Conservation (phyloP, 805 yeast genomes). For the Teunomyces funiuensis region DNA sequence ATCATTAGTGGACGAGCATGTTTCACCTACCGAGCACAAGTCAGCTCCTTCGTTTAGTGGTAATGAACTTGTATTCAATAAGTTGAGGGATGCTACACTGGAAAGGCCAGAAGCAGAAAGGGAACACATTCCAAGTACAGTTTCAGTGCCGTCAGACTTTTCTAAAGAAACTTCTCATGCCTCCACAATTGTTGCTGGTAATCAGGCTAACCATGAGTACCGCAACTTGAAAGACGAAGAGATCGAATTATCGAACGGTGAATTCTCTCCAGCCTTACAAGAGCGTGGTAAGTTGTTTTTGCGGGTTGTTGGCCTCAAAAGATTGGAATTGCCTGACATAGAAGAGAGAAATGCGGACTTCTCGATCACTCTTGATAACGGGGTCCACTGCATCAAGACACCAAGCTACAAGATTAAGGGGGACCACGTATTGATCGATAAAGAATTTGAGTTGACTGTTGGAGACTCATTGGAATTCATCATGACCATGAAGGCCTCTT, state of each 20-base stretch:
- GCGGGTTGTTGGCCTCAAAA: conserved; percentile 46
- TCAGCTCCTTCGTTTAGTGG: neutral
- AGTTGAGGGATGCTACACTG: conserved; percentile 9
- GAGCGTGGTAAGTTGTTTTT: conserved; percentile 60
- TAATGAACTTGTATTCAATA: conserved; percentile 6
- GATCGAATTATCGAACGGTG: neutral
- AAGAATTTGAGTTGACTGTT: conserved; percentile 78
- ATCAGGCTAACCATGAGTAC: neutral
- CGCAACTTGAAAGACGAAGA: neutral
- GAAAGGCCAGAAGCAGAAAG: neutral
- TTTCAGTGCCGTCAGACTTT: neutral
- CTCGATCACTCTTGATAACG: conserved; percentile 69
- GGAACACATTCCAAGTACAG: neutral
- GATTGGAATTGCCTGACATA: conserved; percentile 49
- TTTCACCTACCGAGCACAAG: too few species aligned
- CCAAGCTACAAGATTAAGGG: conserved; percentile 43
- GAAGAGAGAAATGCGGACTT: conserved; percentile 47
- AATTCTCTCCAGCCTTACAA: conserved; percentile 3
- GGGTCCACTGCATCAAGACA: conserved; percentile 75
- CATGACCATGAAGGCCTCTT: conserved; percentile 69
- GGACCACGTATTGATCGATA: conserved; percentile 46
- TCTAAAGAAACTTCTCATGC: conserved; percentile 2
- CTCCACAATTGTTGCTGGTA: neutral
- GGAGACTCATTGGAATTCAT: conserved; percentile 61
- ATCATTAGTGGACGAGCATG: too few species aligned